phyloP scores from a whole-genome alignment of 108 stramenopile species.

The Skeletonema marinoi region DNA sequence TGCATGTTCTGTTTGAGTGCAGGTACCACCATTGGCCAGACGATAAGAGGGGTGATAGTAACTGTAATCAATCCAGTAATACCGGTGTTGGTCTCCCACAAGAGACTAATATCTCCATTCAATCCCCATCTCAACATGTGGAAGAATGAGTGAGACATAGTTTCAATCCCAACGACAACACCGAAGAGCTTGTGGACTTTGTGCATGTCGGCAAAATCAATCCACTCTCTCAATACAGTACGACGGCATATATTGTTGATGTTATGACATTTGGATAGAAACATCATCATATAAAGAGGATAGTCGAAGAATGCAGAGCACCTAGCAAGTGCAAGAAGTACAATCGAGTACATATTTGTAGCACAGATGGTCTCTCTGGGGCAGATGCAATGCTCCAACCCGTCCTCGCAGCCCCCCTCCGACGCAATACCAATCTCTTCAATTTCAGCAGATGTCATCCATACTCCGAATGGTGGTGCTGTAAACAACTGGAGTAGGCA shows the following conservation, averaged over 20 bases:
- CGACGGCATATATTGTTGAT: constrained; percentile 21
- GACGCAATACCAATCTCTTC: not conserved
- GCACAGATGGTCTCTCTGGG: constrained; percentile 34
- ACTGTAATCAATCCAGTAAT: constrained; percentile 22
- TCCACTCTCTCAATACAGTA: constrained; percentile 14
- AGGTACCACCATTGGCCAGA: constrained; percentile 27
- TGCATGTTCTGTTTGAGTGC: constrained; percentile 12
- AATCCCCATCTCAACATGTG: constrained; percentile 19
- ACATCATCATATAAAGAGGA: constrained; percentile 28
- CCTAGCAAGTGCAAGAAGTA: constrained; percentile 15
- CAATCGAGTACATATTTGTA: constrained; percentile 2
- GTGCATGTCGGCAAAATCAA: constrained; percentile 27
- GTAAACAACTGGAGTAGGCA: constrained; percentile 15
- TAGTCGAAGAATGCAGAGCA: constrained; percentile 32
- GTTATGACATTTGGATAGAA: constrained; percentile 25
- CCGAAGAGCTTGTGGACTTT: constrained; percentile 24
- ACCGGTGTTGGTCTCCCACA: constrained; percentile 19
- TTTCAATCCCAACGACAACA: constrained; percentile 22
- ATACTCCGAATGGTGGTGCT: constrained; percentile 17
- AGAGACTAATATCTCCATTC: constrained; percentile 1
- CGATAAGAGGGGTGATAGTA: constrained; percentile 6
- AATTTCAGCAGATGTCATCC: constrained; percentile 14
- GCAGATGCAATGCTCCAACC: constrained; percentile 15
- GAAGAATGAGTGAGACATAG: constrained; percentile 11
- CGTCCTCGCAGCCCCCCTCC: constrained; percentile 9